Percentiles rank a stretch among this genome's conserved stretches.
Conservation (phyloP, 306 rosid genomes). For the Vigna reflexopilosa region DNA sequence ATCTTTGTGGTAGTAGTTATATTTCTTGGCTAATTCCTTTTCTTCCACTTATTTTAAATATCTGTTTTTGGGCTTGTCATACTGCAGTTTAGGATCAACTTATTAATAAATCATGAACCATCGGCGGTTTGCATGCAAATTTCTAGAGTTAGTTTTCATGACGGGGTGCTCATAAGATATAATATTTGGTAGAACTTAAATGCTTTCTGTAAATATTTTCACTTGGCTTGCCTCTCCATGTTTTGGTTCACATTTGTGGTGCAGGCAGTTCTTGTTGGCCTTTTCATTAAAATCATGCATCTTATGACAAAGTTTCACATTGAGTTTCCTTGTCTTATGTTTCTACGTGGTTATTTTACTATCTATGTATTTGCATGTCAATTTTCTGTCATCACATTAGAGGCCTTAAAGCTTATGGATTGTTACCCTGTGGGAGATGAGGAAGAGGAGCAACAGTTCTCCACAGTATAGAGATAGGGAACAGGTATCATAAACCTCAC, state of each 20-base stretch:
- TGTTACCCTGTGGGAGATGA: neutral
- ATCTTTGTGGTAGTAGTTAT: slow-evolving; percentile 11
- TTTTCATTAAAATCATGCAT: slow-evolving; percentile 23
- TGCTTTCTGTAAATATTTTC: neutral
- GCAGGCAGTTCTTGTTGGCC: neutral
- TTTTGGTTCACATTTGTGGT: slow-evolving; percentile 31
- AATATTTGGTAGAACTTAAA: neutral
- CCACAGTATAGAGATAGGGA: neutral
- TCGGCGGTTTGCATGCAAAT: neutral
- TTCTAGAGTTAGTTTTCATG: neutral
- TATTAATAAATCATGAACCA: slow-evolving; percentile 11
- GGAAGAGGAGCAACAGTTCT: too few relatives aligned
- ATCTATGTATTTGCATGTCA: neutral
- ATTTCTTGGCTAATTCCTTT: slow-evolving; percentile 23
- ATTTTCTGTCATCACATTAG: neutral
- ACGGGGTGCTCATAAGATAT: slow-evolving; percentile 14
- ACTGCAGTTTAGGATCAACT: slow-evolving; percentile 19
- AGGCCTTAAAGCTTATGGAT: neutral
- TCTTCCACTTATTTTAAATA: slow-evolving; percentile 1
- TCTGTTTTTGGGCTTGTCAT: slow-evolving; percentile 25
- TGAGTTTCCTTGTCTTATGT: slow-evolving; percentile 15
- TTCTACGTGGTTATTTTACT: slow-evolving; percentile 18
- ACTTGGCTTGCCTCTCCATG: slow-evolving; percentile 1
- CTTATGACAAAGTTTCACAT: slow-evolving; percentile 8
- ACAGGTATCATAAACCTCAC: neutral